A percentile compares a stretch with the other conserved stretches of the same genome.
Evolutionary conservation across 2,329 filamentous ascomycete species (phyloP).

Genomic region (Didymella exigua): DNA sequence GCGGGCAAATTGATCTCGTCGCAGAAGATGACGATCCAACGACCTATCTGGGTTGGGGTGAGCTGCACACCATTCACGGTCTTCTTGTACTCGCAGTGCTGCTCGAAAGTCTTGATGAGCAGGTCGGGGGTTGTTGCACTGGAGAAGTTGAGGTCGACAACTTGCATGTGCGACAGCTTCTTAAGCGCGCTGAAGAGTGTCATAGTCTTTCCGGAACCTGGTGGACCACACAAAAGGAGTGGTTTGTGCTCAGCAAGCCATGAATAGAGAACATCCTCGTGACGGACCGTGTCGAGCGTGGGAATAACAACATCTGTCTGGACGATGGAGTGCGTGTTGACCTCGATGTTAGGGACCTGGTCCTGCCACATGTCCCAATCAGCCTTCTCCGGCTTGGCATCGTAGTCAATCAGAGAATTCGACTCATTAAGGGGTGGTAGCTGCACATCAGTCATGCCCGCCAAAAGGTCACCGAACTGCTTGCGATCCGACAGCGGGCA

Average conservation of each 20-base stretch:
- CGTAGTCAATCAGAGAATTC: conserved; percentile 92
- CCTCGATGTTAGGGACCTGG: conserved; percentile 90
- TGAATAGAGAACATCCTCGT: conserved; percentile 98
- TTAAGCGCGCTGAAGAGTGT: conserved; percentile 96
- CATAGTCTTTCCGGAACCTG: conserved; percentile 99
- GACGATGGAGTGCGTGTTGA: conserved; percentile 97
- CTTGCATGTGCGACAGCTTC: conserved; percentile 98
- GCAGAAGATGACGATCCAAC: conserved; percentile 98
- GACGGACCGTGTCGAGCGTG: conserved; percentile 93
- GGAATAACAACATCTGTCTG: conserved; percentile 99
- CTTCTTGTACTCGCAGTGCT: conserved; percentile 99
- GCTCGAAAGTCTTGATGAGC: conserved; percentile 98
- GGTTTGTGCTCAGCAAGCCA: conserved; percentile 99
- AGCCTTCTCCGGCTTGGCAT: conserved; percentile 82
- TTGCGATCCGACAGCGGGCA: conserved; percentile 89
- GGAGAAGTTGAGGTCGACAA: conserved; percentile 98
- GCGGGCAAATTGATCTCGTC: conserved; percentile 99
- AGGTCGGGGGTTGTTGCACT: conserved; percentile 97
- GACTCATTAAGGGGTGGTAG: conserved; percentile 78
- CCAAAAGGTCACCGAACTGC: conserved; percentile 82
- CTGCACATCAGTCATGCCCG: conserved; percentile 82
- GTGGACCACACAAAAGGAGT: conserved; percentile 91
- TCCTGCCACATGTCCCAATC: conserved; percentile 95
- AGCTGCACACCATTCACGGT: conserved; percentile 95
- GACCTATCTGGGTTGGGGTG: conserved; percentile 92